These are phyloP conservation scores for Typha latifolia DNA, from an alignment of 176 grass and related monocot genomes.

Conservation along the genomic window DNA sequence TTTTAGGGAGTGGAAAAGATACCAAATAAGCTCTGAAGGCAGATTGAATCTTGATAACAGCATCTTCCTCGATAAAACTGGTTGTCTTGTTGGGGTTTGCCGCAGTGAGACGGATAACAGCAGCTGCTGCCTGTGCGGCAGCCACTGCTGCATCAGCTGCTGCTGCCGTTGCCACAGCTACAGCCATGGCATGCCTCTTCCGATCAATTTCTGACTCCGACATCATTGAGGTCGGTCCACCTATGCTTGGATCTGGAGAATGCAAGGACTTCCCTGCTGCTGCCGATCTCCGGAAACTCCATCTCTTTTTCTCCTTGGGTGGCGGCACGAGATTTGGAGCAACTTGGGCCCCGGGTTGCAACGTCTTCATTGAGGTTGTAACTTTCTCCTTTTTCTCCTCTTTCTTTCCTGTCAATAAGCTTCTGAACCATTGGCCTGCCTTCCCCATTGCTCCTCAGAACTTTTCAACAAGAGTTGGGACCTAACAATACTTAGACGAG, in stretches of 20 bases:
- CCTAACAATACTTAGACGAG: neutral
- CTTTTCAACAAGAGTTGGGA: neutral
- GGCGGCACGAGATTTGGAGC: neutral
- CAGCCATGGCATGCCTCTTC: constrained; percentile 20
- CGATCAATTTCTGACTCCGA: constrained; percentile 8
- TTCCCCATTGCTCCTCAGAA: constrained; percentile 10
- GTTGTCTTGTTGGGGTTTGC: neutral
- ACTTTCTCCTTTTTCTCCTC: constrained; percentile 14
- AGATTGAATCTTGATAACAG: constrained; percentile 14
- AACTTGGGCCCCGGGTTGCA: neutral
- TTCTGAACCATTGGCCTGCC: constrained; percentile 18
- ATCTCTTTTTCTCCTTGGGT: constrained; percentile 21
- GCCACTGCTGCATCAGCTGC: constrained; percentile 14
- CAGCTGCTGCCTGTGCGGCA: constrained; percentile 17
- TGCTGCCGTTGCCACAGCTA: constrained; percentile 9
- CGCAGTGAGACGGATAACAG: neutral
- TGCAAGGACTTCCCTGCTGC: neutral
- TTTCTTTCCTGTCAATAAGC: constrained; percentile 20
- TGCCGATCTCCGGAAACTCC: constrained; percentile 16
- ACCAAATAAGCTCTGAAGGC: constrained; percentile 16
- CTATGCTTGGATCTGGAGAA: constrained; percentile 9
- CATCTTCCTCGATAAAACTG: constrained; percentile 1
- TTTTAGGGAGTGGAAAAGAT: neutral
- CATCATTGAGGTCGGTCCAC: neutral
- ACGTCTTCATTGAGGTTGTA: neutral